Base-by-base conservation (phyloP, 257 asterid species). In the Cruciata laevipes region DNA sequence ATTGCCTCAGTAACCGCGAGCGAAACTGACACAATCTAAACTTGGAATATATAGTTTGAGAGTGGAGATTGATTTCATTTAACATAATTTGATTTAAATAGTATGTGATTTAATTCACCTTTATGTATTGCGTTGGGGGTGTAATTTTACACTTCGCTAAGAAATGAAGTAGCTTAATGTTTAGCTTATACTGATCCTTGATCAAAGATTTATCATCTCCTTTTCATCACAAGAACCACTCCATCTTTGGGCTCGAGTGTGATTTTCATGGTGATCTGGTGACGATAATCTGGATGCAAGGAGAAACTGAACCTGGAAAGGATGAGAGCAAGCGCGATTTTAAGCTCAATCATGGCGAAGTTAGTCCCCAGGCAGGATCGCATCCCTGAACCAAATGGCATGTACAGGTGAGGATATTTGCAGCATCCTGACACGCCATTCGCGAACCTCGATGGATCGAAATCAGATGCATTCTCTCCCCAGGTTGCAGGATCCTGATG, bases 321-420 rank as follows among this genome's bases (percentile, higher is more conserved):
- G 10, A 63, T 18, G 18, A 63, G 52, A 38, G 30, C n/a, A 6
- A 18, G 52, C 67, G 24, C 30, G 5, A 35, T 63, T 63, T 63
- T 62, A 14, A 62, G 21, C 38, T 62, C 66, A 62, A 62, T 33
- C 66, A 62, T 62, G 49, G 66, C 66, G 3, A 62, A 62, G 49
- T 62, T 62, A 18, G 1, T 42, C 1, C 66, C 66, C 51, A 62
- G 37, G 27, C 67, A 63, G 4, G 67, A 63, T 52, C 18, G 66
- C 18, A 62, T 33, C n/a, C 66, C 66, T 32, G 31, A 35, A 32
- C 66, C 49, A 62, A 62, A 62, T 17, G 66, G 66, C 66, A 62
- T 32, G 14, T 62, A 62, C 27, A 62, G 24, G 66, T 63, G 51
- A 0, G 67, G 52, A 33, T 24, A 63, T 23, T 35, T 63, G 52